phyloP scores from a whole-genome alignment of 2,329 filamentous ascomycete genomes.

The Leptoxyphium fumago region DNA sequence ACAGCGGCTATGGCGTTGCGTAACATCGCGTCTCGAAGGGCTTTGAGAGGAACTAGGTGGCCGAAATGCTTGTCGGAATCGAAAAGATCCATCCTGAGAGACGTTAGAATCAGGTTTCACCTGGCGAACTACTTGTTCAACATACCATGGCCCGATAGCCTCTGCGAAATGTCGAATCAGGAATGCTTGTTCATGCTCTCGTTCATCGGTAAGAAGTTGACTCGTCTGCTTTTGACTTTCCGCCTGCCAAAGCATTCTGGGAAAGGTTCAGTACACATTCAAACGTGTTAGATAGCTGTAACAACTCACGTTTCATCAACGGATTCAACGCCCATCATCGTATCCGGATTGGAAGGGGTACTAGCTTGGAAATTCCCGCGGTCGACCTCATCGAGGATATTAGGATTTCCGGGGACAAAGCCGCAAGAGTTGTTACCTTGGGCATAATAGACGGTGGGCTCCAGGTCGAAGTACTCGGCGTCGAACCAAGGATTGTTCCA shows the following conservation, averaged over 20 bases:
- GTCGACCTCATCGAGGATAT: conserved; percentile 20
- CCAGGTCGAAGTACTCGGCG: conserved; percentile 18
- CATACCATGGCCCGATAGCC: conserved; percentile 40
- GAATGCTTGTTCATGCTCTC: conserved; percentile 44
- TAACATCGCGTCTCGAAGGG: conserved; percentile 34
- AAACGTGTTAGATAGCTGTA: too few species aligned
- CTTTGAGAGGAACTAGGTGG: conserved; percentile 44
- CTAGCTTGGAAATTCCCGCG: conserved; percentile 8
- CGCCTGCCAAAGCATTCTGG: conserved; percentile 13
- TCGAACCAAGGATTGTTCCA: conserved; percentile 8
- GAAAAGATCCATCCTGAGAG: conserved; percentile 35
- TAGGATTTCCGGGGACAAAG: conserved; percentile 17
- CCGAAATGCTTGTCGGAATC: conserved; percentile 45
- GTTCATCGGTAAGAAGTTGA: conserved; percentile 18
- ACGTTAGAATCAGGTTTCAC: not conserved
- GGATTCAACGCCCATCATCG: not conserved
- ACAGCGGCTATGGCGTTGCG: conserved; percentile 45
- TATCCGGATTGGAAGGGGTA: not conserved
- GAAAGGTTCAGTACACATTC: too few species aligned
- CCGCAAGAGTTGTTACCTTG: conserved; percentile 18
- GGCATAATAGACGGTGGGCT: conserved; percentile 16
- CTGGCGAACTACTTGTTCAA: not conserved
- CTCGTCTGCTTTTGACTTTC: conserved; percentile 18
- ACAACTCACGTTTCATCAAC: too few species aligned
- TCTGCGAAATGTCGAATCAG: conserved; percentile 46